Percentiles rank a stretch among this genome's conserved stretches.
These are phyloP conservation scores for Daedaleopsis sinensis DNA, from an alignment of 768 basidiomycete species.

Conservation along the genomic window DNA sequence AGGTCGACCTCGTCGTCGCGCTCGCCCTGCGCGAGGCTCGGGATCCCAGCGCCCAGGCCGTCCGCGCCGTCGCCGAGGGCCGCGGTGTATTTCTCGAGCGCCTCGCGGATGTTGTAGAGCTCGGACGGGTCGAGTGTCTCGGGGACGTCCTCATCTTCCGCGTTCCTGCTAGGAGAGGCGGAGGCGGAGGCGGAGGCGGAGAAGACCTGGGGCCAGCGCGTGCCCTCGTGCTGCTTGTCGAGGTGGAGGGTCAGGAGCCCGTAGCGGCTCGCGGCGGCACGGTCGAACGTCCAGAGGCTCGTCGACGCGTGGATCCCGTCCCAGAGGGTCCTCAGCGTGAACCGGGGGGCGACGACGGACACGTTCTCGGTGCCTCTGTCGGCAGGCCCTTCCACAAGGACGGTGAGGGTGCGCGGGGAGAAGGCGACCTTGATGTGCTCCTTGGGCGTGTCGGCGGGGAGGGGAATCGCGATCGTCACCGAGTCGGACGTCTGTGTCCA, in stretches of 20 bases:
- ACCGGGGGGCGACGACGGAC: constrained; percentile 52
- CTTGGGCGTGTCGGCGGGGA: constrained; percentile 71
- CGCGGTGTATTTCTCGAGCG: constrained; percentile 84
- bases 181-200: constrained; percentile 38
- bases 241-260: constrained; percentile 83
- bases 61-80: constrained; percentile 62
- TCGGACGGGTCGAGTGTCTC: constrained; percentile 90
- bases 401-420: constrained; percentile 62
- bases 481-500: constrained; percentile 91
- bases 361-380: neutral
- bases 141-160: constrained; percentile 64
- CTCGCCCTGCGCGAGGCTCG: constrained; percentile 86
- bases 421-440: constrained; percentile 69
- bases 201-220: constrained; percentile 89
- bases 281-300: constrained; percentile 95
- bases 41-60: constrained; percentile 67
- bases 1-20: constrained; percentile 89
- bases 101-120: constrained; percentile 75
- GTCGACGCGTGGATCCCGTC: constrained; percentile 72
- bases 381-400: constrained; percentile 54
- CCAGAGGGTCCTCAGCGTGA: constrained; percentile 73
- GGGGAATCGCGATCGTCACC: constrained; percentile 79
- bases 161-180: constrained; percentile 35
- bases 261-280: constrained; percentile 65
- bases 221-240: constrained; percentile 82